These are phyloP conservation scores for Pseudonitzschia delicatissima DNA, from an alignment of 108 stramenopile genomes.

Conservation along the genomic window DNA sequence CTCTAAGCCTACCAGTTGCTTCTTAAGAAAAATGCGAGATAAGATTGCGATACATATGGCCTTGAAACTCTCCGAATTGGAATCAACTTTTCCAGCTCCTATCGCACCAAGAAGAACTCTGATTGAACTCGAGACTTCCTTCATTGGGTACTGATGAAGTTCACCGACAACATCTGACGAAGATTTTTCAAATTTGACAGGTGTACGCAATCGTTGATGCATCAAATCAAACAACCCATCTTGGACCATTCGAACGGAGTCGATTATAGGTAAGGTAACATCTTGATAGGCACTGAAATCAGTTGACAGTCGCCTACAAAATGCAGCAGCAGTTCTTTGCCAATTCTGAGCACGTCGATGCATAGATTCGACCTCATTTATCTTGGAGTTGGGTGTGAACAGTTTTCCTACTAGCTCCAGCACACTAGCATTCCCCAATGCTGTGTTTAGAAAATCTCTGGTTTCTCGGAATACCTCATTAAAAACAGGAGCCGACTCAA, in stretches of 20 bases:
- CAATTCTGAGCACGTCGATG: constrained; percentile 65
- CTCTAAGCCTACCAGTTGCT: constrained; percentile 11
- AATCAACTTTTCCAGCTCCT: neutral
- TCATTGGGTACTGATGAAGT: constrained; percentile 26
- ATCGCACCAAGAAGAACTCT: neutral
- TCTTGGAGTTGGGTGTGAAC: neutral
- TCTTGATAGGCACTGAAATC: constrained; percentile 75
- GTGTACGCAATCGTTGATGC: neutral
- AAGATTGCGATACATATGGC: constrained; percentile 19
- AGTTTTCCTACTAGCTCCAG: constrained; percentile 34
- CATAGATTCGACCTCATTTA: constrained; percentile 3
- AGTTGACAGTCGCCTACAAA: constrained; percentile 53
- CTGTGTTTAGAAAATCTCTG: constrained; percentile 53
- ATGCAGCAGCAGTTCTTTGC: constrained; percentile 71
- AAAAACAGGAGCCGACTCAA: constrained; percentile 56
- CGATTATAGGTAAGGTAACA: constrained; percentile 62
- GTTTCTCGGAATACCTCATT: constrained; percentile 74
- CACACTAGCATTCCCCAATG: constrained; percentile 26
- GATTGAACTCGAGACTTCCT: constrained; percentile 2
- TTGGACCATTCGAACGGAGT: constrained; percentile 62
- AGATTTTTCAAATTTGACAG: constrained; percentile 1
- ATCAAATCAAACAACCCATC: constrained; percentile 43
- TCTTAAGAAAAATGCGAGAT: constrained; percentile 16
- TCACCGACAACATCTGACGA: constrained; percentile 3
- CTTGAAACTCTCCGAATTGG: constrained; percentile 7